These are phyloP conservation scores for Leccinellum rugosiceps DNA, from an alignment of 768 basidiomycete species.

Conservation along the genomic window DNA sequence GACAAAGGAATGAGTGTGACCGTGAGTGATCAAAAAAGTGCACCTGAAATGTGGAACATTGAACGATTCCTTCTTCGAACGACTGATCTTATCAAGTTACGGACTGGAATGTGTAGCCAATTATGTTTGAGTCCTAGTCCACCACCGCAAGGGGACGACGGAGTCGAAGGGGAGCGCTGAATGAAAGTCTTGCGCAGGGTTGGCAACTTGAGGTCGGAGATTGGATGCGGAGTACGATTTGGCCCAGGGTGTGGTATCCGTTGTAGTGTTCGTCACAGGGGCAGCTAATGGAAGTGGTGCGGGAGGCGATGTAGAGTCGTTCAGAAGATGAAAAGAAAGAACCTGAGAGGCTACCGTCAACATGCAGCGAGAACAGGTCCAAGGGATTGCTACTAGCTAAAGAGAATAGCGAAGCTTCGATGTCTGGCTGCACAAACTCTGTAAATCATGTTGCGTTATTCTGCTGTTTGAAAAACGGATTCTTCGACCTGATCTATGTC, in stretches of 20 bases:
- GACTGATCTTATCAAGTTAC: slow-evolving; percentile 66
- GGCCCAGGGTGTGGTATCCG: slow-evolving; percentile 42
- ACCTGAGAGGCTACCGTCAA: slow-evolving; percentile 50
- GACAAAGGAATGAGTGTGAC: too few species aligned
- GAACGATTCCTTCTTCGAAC: slow-evolving; percentile 64
- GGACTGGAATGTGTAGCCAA: slow-evolving; percentile 75
- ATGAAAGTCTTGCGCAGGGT: slow-evolving; percentile 64
- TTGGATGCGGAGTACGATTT: slow-evolving; percentile 76
- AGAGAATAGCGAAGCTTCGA: slow-evolving; percentile 74
- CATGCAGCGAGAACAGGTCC: slow-evolving; percentile 46
- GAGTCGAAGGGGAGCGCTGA: slow-evolving; percentile 48
- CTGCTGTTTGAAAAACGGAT: slow-evolving; percentile 10
- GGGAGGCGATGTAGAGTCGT: slow-evolving; percentile 51
- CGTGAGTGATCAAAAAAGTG: too few species aligned
- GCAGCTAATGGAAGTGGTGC: slow-evolving; percentile 43
- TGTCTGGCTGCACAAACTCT: slow-evolving; percentile 53
- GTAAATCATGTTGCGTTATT: slow-evolving; percentile 47
- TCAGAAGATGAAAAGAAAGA: slow-evolving; percentile 62
- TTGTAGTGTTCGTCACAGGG: slow-evolving; percentile 28
- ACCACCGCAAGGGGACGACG: slow-evolving; percentile 7
- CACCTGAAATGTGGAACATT: slow-evolving; percentile 83
- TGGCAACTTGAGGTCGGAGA: too few species aligned
- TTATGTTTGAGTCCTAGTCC: slow-evolving; percentile 61
- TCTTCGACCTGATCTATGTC: slow-evolving; percentile 17
- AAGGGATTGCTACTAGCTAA: slow-evolving; percentile 65